Evolutionary conservation across 345 rosid species (phyloP).

Genomic region (Citrus sp.): DNA sequence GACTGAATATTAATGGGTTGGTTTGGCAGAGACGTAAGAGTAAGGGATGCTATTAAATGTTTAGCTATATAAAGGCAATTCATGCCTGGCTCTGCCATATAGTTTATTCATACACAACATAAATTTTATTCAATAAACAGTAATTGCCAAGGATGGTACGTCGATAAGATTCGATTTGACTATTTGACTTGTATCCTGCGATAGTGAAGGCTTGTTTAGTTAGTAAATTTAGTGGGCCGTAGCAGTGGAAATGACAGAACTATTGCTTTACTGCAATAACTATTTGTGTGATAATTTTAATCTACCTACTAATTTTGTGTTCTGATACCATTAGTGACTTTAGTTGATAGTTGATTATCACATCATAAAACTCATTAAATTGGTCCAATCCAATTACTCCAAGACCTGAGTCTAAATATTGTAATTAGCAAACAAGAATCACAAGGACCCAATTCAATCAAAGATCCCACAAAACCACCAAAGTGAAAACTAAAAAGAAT

Average conservation of each 20-base stretch:
- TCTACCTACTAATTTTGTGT: background rate
- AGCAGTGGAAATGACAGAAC: background rate
- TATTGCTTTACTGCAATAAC: background rate
- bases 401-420: no score
- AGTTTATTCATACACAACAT: background rate
- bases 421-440: no score
- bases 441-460: no score
- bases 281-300: background rate
- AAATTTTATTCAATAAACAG: background rate
- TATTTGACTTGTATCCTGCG: background rate
- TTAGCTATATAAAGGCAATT: background rate
- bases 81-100: background rate
- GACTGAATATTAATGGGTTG: background rate
- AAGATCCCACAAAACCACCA: no score
- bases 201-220: background rate
- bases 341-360: background rate
- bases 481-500: no score
- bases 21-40: background rate
- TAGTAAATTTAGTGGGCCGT: background rate
- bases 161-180: constrained; percentile 9
- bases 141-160: background rate
- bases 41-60: background rate
- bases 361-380: background rate
- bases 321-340: background rate
- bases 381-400: no score